Evolutionary conservation across 1,139 yeast genomes (phyloP), one percentile per base, ranked within the genome.

Genomic region (Geotrichum reessii): DNA sequence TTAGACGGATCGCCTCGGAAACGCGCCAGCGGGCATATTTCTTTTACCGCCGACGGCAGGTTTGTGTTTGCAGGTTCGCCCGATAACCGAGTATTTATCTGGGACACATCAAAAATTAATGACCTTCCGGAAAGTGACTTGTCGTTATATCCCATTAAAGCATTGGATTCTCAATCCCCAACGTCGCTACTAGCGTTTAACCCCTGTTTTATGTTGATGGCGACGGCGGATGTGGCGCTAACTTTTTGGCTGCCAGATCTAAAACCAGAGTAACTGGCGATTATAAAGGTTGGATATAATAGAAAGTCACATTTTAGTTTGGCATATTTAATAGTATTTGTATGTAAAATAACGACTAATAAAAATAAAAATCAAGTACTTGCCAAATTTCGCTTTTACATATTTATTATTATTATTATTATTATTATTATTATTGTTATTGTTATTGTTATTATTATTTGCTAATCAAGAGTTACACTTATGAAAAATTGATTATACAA

Each of bases 41-140:
- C 89, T 37, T 85, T 89, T 63, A 77, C 95, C 0, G 93, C 96
- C 1, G 95, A 92, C 72, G 97, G 96, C 2, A 78, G 82, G 61
- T 87, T 75, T 68, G 85, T 87, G 0, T 70, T 87, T 50, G 82
- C 83, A 1, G 95, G 75, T 8, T 76, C 85, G 6, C 83, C 86
- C 42, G 81, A 82, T 58, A 80, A 81, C 4, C 75, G 76, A 25
- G 73, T 90, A 3, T 77, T 80, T 44, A 65, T 87, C 0, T 93
- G 90, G 84, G 90, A 87, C 67, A 49, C 63, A 58, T 61, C 83
- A 55, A 72, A 74, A 14, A 73, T 72, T 22, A 65, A 78, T 14
- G 74, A 71, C 50, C 63, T 71, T n/a, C 66, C 62, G n/a, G 57
- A 64, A 42, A 59, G 64, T 33, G 64, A 68, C 33, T 58, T 67